Conservation (phyloP, 305 asterid genomes). For the Solanum chacoense region DNA sequence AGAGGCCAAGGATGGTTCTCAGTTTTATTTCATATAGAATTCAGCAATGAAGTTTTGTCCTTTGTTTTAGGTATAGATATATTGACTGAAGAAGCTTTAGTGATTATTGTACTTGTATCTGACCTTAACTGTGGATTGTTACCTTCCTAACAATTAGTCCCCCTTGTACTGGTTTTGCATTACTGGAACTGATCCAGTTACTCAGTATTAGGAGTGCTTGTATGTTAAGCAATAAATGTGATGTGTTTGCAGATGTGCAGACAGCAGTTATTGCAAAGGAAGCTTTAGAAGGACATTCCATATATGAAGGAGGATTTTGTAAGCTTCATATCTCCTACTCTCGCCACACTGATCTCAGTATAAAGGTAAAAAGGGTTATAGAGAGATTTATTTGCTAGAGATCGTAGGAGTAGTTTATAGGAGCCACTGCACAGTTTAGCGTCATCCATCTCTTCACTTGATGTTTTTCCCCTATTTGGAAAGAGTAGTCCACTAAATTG, state of each 20-base stretch:
- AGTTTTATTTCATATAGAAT: background rate
- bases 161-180: background rate
- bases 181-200: background rate
- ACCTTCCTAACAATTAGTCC: background rate
- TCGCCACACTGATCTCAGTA: constrained; percentile 92
- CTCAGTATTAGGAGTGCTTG: background rate
- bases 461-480: background rate
- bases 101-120: background rate
- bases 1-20: background rate
- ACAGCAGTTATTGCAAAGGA: constrained; percentile 87
- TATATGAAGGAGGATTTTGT: constrained; percentile 96
- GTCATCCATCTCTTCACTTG: background rate
- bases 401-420: background rate
- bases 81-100: background rate
- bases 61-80: background rate
- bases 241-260: constrained; percentile 63
- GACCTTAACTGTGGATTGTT: background rate
- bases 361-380: constrained; percentile 36
- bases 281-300: constrained; percentile 94
- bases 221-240: background rate
- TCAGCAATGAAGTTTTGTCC: background rate
- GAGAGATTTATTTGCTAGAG: background rate
- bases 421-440: background rate
- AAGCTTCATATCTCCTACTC: constrained; percentile 93
- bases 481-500: background rate